Conservation (phyloP, 305 asterid genomes). For the Fraxinus dipetala region DNA sequence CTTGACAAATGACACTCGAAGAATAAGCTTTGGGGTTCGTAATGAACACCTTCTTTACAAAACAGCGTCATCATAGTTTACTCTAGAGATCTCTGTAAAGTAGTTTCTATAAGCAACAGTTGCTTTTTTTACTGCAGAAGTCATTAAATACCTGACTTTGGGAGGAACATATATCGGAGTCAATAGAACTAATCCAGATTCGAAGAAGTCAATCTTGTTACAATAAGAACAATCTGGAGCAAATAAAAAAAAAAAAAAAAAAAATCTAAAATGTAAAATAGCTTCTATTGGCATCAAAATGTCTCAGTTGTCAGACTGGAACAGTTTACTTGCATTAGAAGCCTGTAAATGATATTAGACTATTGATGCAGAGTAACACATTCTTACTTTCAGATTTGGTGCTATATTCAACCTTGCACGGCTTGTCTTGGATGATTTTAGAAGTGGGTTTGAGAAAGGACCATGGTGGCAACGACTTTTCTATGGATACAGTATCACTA, state of each 20-base stretch:
- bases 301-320: background rate
- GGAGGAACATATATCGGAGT: background rate
- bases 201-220: background rate
- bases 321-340: slow-evolving; percentile 18
- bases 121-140: background rate
- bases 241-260: background rate
- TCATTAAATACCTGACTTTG: background rate
- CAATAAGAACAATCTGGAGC: background rate
- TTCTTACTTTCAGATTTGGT: slow-evolving; percentile 67
- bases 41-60: background rate
- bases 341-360: slow-evolving; percentile 9
- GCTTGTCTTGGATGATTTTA: slow-evolving; percentile 71
- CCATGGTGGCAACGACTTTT: slow-evolving; percentile 94
- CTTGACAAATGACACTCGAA: background rate
- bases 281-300: background rate
- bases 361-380: slow-evolving; percentile 22
- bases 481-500: slow-evolving; percentile 68
- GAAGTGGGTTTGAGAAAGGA: slow-evolving; percentile 80
- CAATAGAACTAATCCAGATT: background rate
- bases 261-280: background rate
- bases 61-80: background rate
- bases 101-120: background rate
- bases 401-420: slow-evolving; percentile 85
- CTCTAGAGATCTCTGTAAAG: background rate
- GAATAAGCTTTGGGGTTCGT: background rate